phyloP scores from a whole-genome alignment of 768 basidiomycete genomes.

The Hypholoma sublateritium region DNA sequence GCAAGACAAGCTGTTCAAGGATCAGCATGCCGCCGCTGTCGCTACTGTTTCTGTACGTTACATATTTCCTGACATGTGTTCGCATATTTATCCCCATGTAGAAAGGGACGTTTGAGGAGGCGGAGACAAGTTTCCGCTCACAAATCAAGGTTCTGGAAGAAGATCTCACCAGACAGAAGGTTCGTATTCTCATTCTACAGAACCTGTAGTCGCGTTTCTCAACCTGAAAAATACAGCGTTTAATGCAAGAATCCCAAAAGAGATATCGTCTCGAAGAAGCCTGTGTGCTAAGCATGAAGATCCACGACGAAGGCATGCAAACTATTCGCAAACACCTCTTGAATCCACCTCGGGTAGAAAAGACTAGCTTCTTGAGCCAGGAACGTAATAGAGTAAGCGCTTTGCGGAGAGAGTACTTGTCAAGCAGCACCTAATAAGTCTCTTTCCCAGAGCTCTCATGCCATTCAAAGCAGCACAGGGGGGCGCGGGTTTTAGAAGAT shows the following conservation, averaged over 20 bases:
- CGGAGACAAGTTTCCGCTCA: constrained; percentile 61
- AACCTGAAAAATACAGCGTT: constrained; percentile 31
- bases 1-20: constrained; percentile 87
- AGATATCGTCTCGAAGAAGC: constrained; percentile 78
- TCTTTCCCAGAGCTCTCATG: constrained; percentile 21
- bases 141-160: constrained; percentile 68
- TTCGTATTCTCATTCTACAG: constrained; percentile 18
- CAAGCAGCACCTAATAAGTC: no score
- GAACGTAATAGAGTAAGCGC: constrained; percentile 54
- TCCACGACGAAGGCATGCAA: constrained; percentile 71
- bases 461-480: constrained; percentile 23
- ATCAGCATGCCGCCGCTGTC: constrained; percentile 65
- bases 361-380: constrained; percentile 69
- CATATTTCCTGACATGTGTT: neutral
- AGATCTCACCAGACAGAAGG: constrained; percentile 59
- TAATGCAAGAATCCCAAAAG: constrained; percentile 51
- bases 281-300: constrained; percentile 67
- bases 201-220: neutral
- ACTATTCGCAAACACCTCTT: constrained; percentile 61
- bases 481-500: constrained; percentile 18
- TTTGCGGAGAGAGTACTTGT: neutral
- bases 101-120: constrained; percentile 67
- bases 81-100: constrained; percentile 8
- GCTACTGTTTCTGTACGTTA: constrained; percentile 43
- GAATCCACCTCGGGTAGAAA: constrained; percentile 44